Conservation (phyloP, 176 grass and related monocot species). For the Canna indica region DNA sequence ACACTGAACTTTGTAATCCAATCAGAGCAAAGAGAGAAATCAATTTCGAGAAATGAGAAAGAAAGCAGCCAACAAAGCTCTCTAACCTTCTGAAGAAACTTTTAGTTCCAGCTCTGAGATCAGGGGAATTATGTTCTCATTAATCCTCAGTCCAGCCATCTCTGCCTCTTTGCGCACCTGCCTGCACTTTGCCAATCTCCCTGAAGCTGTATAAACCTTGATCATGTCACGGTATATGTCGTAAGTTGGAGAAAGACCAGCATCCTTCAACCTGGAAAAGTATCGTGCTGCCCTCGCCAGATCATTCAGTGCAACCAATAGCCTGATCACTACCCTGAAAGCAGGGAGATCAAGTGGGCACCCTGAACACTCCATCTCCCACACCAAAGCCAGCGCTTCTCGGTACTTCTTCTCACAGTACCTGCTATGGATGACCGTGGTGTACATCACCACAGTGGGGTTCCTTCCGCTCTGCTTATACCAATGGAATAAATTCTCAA, state of each 20-base stretch:
- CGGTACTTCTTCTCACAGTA: slow-evolving; percentile 39
- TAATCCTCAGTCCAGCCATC: slow-evolving; percentile 37
- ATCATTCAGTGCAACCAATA: slow-evolving; percentile 47
- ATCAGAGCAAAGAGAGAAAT: background rate
- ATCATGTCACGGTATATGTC: slow-evolving; percentile 66
- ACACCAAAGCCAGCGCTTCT: slow-evolving; percentile 60
- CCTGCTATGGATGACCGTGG: slow-evolving; percentile 61
- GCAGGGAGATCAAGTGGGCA: slow-evolving; percentile 72
- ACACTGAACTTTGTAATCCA: background rate
- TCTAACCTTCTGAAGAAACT: slow-evolving; percentile 3
- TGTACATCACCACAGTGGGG: slow-evolving; percentile 75
- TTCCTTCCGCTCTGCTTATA: slow-evolving; percentile 26
- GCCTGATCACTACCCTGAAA: slow-evolving; percentile 60
- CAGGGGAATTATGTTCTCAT: slow-evolving; percentile 27
- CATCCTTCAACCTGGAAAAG: slow-evolving; percentile 57
- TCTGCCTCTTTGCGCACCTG: slow-evolving; percentile 55
- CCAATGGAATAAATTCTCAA: slow-evolving; percentile 79
- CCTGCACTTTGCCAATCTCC: slow-evolving; percentile 49
- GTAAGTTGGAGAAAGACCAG: slow-evolving; percentile 45
- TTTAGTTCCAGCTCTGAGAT: slow-evolving; percentile 22
- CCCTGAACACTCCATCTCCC: slow-evolving; percentile 64
- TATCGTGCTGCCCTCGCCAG: slow-evolving; percentile 51
- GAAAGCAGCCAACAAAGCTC: background rate
- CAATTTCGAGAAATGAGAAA: background rate
- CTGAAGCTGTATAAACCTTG: slow-evolving; percentile 29